Percentiles rank a stretch among this genome's conserved stretches.
These are phyloP conservation scores for Knufia petricola DNA, from an alignment of 2,329 filamentous ascomycete genomes.

Conservation along the genomic window DNA sequence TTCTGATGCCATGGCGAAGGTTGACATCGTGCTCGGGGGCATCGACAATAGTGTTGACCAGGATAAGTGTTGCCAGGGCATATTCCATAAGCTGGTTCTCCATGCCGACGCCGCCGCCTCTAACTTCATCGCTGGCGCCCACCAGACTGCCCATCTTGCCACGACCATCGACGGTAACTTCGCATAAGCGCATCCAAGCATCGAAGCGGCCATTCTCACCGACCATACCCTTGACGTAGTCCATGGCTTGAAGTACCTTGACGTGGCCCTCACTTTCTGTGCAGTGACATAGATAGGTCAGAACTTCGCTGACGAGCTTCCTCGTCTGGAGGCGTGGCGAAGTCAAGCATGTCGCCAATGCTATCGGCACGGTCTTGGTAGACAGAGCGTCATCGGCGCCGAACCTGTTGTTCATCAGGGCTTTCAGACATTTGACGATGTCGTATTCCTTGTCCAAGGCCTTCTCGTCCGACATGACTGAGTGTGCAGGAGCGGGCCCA, in stretches of 20 bases:
- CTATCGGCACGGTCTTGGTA: constrained; percentile 82
- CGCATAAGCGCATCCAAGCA: constrained; percentile 96
- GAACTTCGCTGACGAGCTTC: constrained; percentile 88
- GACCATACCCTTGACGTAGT: constrained; percentile 77
- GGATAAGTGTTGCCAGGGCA: constrained; percentile 82
- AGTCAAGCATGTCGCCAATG: constrained; percentile 75
- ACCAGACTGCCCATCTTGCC: constrained; percentile 99
- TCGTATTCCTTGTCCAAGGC: constrained; percentile 90
- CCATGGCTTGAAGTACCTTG: constrained; percentile 88
- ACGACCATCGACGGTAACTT: constrained; percentile 90
- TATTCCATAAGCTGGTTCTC: constrained; percentile 99
- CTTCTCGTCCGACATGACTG: constrained; percentile 55
- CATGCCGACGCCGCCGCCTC: constrained; percentile 94
- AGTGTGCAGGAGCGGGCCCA: constrained; percentile 57
- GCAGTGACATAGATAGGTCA: constrained; percentile 96
- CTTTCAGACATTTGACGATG: constrained; percentile 94
- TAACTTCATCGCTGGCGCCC: constrained; percentile 89
- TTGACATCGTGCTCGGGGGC: constrained; percentile 81
- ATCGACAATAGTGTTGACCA: constrained; percentile 95
- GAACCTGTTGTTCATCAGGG: constrained; percentile 98
- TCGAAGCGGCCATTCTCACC: constrained; percentile 94
- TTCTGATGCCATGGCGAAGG: constrained; percentile 83
- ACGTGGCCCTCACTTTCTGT: constrained; percentile 77
- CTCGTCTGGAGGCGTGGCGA: constrained; percentile 83
- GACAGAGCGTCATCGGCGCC: constrained; percentile 89